These are phyloP conservation scores for Umbilicus rupestris DNA, from an alignment of 164 flowering plant genomes.

Conservation along the genomic window DNA sequence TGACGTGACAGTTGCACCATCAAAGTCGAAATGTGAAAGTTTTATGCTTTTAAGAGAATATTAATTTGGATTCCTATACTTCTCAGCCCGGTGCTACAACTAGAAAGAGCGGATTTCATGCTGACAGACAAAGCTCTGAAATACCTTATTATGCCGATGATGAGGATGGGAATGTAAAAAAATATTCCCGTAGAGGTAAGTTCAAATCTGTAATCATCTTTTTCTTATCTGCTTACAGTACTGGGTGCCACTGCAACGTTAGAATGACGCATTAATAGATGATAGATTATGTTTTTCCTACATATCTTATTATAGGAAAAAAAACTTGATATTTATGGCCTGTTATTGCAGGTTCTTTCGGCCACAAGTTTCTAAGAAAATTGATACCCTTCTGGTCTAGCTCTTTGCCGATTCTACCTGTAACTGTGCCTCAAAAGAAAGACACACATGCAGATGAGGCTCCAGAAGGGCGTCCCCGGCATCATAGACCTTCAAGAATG, in stretches of 20 bases:
- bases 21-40: too few species aligned
- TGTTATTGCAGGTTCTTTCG: conserved; percentile 60
- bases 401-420: conserved; percentile 86
- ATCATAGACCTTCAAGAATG: conserved; percentile 73
- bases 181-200: conserved; percentile 78
- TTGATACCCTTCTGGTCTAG: conserved; percentile 94
- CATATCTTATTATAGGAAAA: too few species aligned
- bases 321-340: not conserved
- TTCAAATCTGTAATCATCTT: conserved; percentile 1
- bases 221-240: not conserved
- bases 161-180: conserved; percentile 75
- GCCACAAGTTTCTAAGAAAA: conserved; percentile 71
- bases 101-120: conserved; percentile 44
- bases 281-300: too few species aligned
- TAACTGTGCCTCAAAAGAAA: conserved; percentile 86
- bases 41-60: too few species aligned
- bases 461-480: conserved; percentile 64
- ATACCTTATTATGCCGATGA: conserved; percentile 88
- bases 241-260: not conserved
- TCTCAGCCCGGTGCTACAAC: conserved; percentile 83
- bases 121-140: conserved; percentile 82
- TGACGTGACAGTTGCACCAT: too few species aligned
- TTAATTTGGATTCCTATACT: conserved; percentile 9
- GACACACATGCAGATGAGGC: conserved; percentile 54
- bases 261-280: too few species aligned